A percentile compares a stretch with the other conserved stretches of the same genome.
These are phyloP conservation scores for Dianthus caryophyllus DNA, from an alignment of 148 eudicot species.

Conservation along the genomic window DNA sequence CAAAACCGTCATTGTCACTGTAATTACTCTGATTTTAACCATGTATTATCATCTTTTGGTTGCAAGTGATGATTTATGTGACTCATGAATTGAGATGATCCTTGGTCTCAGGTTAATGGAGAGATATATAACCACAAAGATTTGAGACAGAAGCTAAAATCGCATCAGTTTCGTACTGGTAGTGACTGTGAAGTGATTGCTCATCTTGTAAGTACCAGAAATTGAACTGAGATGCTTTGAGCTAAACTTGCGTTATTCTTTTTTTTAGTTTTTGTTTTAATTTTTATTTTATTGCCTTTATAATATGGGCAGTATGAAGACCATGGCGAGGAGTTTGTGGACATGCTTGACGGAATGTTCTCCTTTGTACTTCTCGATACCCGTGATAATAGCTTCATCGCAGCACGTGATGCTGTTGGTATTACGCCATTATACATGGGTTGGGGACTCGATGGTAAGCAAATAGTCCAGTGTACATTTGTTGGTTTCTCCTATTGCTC, in stretches of 20 bases:
- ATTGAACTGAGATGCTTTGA: slow-evolving; percentile 2
- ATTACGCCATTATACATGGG: slow-evolving; percentile 90
- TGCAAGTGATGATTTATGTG: not conserved
- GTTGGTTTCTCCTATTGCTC: not conserved
- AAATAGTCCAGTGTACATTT: not conserved
- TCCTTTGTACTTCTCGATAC: slow-evolving; percentile 92
- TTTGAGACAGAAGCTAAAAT: slow-evolving; percentile 50
- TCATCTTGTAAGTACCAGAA: slow-evolving; percentile 66
- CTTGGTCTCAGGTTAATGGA: slow-evolving; percentile 67
- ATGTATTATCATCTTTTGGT: not conserved
- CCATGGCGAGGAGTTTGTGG: slow-evolving; percentile 84
- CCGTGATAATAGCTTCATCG: slow-evolving; percentile 79
- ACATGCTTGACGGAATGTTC: slow-evolving; percentile 97
- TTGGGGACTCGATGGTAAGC: slow-evolving; percentile 94
- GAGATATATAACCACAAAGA: slow-evolving; percentile 85
- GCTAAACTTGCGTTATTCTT: slow-evolving; percentile 2
- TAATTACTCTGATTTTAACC: slow-evolving; percentile 16
- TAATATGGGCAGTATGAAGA: slow-evolving; percentile 60
- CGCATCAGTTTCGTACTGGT: slow-evolving; percentile 71
- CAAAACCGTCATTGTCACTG: slow-evolving; percentile 82
- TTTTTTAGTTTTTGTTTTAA: not conserved
- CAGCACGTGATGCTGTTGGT: slow-evolving; percentile 87
- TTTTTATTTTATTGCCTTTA: slow-evolving; percentile 7
- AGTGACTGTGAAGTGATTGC: slow-evolving; percentile 97
- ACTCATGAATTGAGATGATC: not conserved